Conservation (phyloP, 495 filamentous ascomycete genomes). For the Penicillium desertorum region DNA sequence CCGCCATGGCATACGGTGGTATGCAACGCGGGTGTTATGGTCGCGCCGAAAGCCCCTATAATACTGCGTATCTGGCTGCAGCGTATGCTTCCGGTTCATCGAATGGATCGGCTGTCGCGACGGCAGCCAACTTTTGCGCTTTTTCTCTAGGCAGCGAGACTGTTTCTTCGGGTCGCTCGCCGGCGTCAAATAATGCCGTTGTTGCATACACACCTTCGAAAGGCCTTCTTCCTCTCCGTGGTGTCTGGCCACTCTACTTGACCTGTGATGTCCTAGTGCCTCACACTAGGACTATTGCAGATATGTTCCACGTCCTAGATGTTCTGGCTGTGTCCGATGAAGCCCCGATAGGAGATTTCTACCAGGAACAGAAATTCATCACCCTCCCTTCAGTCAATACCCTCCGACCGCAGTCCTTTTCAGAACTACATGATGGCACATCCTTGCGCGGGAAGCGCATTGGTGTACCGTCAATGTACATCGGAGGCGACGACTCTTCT, state of each 20-base stretch:
- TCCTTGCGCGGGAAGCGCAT: constrained; percentile 33
- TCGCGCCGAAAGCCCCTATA: constrained; percentile 40
- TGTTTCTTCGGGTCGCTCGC: constrained; percentile 41
- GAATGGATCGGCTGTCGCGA: constrained; percentile 42
- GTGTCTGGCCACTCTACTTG: constrained; percentile 38
- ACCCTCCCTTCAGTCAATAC: constrained; percentile 26
- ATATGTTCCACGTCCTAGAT: constrained; percentile 35
- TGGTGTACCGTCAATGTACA: constrained; percentile 39
- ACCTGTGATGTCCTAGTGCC: constrained; percentile 41
- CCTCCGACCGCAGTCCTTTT: constrained; percentile 30
- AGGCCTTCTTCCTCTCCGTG: constrained; percentile 36
- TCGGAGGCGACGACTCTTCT: constrained; percentile 28
- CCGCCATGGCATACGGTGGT: constrained; percentile 44
- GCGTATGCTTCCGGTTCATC: constrained; percentile 41
- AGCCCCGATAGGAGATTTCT: constrained; percentile 34
- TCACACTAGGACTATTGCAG: constrained; percentile 35
- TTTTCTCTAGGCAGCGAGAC: constrained; percentile 42
- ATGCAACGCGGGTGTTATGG: constrained; percentile 43
- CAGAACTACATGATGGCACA: constrained; percentile 16
- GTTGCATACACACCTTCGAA: constrained; percentile 41
- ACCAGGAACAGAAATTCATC: constrained; percentile 33
- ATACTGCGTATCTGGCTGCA: constrained; percentile 32
- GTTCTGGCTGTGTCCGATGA: constrained; percentile 31
- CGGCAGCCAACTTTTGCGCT: constrained; percentile 35
- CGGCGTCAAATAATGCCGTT: constrained; percentile 39